Base-by-base conservation (phyloP, 2,329 filamentous ascomycete species). In the Aschersonia sp. region DNA sequence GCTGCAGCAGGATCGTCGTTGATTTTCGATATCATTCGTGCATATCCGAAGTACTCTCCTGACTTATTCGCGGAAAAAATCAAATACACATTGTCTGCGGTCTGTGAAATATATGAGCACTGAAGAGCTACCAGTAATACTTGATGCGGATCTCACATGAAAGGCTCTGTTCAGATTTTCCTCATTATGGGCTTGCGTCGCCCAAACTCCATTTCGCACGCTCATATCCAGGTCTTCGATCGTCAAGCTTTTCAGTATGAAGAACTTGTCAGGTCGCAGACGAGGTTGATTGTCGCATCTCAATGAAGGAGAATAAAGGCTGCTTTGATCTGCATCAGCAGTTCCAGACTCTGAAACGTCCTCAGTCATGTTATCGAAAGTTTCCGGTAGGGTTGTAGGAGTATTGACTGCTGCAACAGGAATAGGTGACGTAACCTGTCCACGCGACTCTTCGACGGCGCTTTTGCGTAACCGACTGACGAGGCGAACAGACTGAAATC, bases 51-150 rank as follows among this genome's bases (percentile, higher is more conserved):
- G 60, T 96, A 97, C 64, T 96, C 91, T 9, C 91, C 91, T 0
- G 91, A 96, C 59, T 96, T 96, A 65, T 97, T 97, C 9, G 91
- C 91, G 1, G 91, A 97, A 63, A 97, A 97, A 10, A 97, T 79
- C 31, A 97, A 72, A 59, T 89, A 96, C 1, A 97, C 89, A 57
- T 84, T 86, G 47, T 94, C 86, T 10, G 82, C 78, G 7, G 73
- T 70, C 89, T 94, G 40, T 5, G 32, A 35, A 3, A 3, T 41
- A 31, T 51, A 12, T 43, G 45, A 28, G 20, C 20, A 20, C 20
- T 29, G 9, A 2, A 20, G 5, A 20, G 31, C 4, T 3, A 1
- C n/a, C 5, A 41, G 10, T 9, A 35, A 9, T 7, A 31, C 40
- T 30, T 7, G n/a, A 41, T 12, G 20, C 4, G n/a, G 5, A 2